A percentile compares a stretch with the other conserved stretches of the same genome.
phyloP scores from a whole-genome alignment of 495 filamentous ascomycete genomes.

The Podospora australis region DNA sequence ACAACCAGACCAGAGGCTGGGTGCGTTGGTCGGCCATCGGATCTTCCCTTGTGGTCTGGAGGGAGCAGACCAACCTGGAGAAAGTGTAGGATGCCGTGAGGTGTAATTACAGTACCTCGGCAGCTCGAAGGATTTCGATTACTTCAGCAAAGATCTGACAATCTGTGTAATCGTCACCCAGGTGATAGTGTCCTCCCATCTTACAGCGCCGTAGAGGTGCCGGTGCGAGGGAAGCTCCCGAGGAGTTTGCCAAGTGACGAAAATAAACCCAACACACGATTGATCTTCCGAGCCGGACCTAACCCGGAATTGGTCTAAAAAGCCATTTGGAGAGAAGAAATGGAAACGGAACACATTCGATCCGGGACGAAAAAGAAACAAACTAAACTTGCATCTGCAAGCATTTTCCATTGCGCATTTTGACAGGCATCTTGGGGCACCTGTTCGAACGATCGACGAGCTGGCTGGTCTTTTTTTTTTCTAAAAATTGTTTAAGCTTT shows the following conservation, averaged over 20 bases:
- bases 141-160: too few species aligned
- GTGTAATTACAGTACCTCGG: not conserved
- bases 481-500: too few species aligned
- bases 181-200: not conserved
- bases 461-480: too few species aligned
- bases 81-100: not conserved
- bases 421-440: too few species aligned
- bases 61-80: not conserved
- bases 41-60: not conserved
- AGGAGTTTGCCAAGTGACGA: not conserved
- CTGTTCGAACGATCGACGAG: too few species aligned
- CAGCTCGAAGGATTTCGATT: not conserved
- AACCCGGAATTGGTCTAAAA: not conserved
- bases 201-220: slow-evolving; percentile 1
- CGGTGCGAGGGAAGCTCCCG: not conserved
- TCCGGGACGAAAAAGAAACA: too few species aligned
- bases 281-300: not conserved
- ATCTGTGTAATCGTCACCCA: slow-evolving; percentile 1
- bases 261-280: not conserved
- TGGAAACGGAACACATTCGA: too few species aligned
- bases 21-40: not conserved
- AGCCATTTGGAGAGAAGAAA: not conserved
- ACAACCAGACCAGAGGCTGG: too few species aligned
- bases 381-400: too few species aligned
- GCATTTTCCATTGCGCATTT: too few species aligned